Evolutionary conservation across 1,284 basidiomycete genomes (phyloP), one percentile per base, ranked within the genome.

Genomic region (Austroboletus rostrupii): DNA sequence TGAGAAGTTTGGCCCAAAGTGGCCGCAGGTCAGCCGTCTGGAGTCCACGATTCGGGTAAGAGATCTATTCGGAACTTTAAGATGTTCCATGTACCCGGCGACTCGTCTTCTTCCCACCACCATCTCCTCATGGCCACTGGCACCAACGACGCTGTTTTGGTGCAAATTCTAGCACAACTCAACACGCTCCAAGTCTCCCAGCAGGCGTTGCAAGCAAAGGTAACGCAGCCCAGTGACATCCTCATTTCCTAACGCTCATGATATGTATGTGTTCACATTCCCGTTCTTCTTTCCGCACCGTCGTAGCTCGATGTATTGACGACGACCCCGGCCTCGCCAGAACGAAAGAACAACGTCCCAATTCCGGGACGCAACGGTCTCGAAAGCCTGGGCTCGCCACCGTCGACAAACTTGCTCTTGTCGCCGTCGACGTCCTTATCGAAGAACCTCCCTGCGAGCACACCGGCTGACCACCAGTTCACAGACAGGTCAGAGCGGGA

Each of bases 191-290:
- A 87, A 65, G 68, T 83, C 48, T 80, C 80, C 45, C 87, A 90
- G 64, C 84, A 89, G 67, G 74, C 80, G 0, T 71, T 90, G 53
- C 81, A 88, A 57, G 81, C 84, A 23, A 87, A 90, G 76, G 87
- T 86, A 57, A 38, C 3, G 33, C 16, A 16, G 3, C 9, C 5
- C 16, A 7, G 32, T 33, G 13, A 29, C 14, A 26, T 48, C 33
- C 19, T 45, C 21, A 37, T 36, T 45, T 42, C 7, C 45, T 33
- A 41, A 33, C 19, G n/a, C 53, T 53, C 29, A 55, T 23, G 37
- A 14, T 17, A 17, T 41, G 32, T 17, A 23, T 26, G 23, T 26
- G 23, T 26, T 26, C 23, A 1, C 9, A 26, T 7, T 26, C 23
- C 23, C 6, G 9, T 26, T 26, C 6, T 26, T 37, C 20, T 17